Conservation (phyloP, 2,329 filamentous ascomycete species). For the Cordyceps tenuipes region DNA sequence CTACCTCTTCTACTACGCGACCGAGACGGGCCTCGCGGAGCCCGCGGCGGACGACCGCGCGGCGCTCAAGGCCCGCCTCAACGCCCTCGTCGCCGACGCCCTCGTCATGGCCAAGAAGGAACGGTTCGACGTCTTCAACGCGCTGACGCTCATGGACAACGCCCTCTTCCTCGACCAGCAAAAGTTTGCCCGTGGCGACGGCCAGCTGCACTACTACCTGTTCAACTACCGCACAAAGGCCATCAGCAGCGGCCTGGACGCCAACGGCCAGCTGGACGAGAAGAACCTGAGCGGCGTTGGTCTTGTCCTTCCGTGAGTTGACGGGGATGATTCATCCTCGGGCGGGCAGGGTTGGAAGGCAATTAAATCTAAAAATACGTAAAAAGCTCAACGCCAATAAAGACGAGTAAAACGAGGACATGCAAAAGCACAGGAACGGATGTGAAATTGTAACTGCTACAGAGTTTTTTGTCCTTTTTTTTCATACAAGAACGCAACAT, state of each 20-base stretch:
- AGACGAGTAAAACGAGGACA: background rate
- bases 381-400: background rate
- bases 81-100: slow-evolving; percentile 68
- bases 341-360: background rate
- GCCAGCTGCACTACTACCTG: slow-evolving; percentile 91
- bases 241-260: slow-evolving; percentile 79
- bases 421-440: background rate
- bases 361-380: background rate
- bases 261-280: slow-evolving; percentile 67
- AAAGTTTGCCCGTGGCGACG: slow-evolving; percentile 91
- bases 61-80: slow-evolving; percentile 70
- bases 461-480: background rate
- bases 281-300: slow-evolving; percentile 78
- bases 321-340: too few relatives aligned
- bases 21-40: slow-evolving; percentile 62
- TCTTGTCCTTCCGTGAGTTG: slow-evolving; percentile 60
- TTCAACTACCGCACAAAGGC: slow-evolving; percentile 91
- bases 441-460: slow-evolving; percentile 1
- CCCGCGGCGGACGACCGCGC: slow-evolving; percentile 43
- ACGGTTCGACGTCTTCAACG: slow-evolving; percentile 95
- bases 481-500: background rate
- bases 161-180: slow-evolving; percentile 86
- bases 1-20: slow-evolving; percentile 96
- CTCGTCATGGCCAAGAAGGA: slow-evolving; percentile 76
- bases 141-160: slow-evolving; percentile 88